These are phyloP conservation scores for Colletotrichum chrysophilum DNA, from an alignment of 2,329 filamentous ascomycete species.

Conservation along the genomic window DNA sequence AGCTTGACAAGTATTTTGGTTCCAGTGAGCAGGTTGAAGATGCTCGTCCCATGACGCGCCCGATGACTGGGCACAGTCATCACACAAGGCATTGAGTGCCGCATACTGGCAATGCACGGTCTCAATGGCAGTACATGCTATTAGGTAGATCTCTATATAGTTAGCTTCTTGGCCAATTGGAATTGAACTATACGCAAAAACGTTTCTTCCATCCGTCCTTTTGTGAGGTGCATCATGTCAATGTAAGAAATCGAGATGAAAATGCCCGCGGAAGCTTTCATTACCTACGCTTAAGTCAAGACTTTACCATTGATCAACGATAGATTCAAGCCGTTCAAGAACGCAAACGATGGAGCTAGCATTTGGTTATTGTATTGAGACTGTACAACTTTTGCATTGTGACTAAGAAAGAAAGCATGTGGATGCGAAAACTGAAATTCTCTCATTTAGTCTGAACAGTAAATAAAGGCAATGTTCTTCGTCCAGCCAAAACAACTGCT, in stretches of 20 bases:
- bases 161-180: not conserved
- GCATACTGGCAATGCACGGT: not conserved
- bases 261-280: fast-evolving
- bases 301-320: not conserved
- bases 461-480: not conserved
- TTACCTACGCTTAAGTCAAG: not conserved
- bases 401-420: not conserved
- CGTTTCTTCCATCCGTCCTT: not conserved
- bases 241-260: not conserved
- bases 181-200: not conserved
- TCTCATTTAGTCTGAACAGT: not conserved
- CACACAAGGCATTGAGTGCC: not conserved
- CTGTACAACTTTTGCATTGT: not conserved
- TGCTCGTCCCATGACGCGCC: constrained; percentile 14
- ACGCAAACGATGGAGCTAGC: not conserved
- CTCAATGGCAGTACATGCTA: not conserved
- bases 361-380: not conserved
- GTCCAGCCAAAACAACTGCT: not conserved
- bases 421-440: too few species aligned
- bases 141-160: not conserved
- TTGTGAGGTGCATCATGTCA: not conserved
- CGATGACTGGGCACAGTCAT: not conserved
- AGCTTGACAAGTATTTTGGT: constrained; percentile 33
- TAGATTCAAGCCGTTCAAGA: not conserved
- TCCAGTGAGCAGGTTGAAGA: constrained; percentile 21